Conservation (phyloP, 192 early-diverging fungal species). For the Geranomyces variabilis region DNA sequence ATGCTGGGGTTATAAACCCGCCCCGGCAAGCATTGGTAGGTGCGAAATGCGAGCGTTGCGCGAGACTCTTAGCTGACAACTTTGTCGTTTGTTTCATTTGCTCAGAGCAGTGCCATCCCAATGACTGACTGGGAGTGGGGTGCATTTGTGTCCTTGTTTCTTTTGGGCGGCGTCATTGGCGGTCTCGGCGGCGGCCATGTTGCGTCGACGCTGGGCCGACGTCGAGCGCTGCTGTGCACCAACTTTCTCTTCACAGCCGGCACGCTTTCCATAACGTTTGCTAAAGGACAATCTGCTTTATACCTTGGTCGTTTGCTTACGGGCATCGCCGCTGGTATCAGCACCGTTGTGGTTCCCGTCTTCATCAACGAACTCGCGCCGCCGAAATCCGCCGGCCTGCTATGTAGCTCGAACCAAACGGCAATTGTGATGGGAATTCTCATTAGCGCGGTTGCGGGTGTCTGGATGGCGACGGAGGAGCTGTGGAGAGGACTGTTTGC, state of each 20-base stretch:
- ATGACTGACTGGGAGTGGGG: conserved; percentile 54
- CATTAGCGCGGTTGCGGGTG: conserved; percentile 66
- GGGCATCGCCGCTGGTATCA: conserved; percentile 78
- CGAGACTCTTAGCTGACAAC: conserved; percentile 31
- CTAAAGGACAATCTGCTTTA: conserved; percentile 53
- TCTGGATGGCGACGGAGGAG: conserved; percentile 49
- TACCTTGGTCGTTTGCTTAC: conserved; percentile 73
- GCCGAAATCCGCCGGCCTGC: conserved; percentile 64
- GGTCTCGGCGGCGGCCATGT: conserved; percentile 77
- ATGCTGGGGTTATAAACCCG: conserved; percentile 55
- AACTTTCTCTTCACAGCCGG: conserved; percentile 68
- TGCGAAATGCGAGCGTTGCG: not conserved
- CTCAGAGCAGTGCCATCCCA: conserved; percentile 35
- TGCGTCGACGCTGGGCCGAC: conserved; percentile 69
- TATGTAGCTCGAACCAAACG: conserved; percentile 85
- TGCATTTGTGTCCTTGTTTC: conserved; percentile 47
- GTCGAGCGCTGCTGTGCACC: conserved; percentile 66
- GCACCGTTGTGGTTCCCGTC: conserved; percentile 76
- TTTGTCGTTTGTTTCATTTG: not conserved
- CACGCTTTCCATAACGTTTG: conserved; percentile 63
- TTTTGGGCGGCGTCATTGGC: conserved; percentile 69
- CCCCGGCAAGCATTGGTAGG: conserved; percentile 50
- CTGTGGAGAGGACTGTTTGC: conserved; percentile 78
- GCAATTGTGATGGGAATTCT: conserved; percentile 83
- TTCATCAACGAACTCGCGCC: conserved; percentile 82